Percentiles rank a stretch among this genome's conserved stretches.
phyloP scores from a whole-genome alignment of 768 basidiomycete genomes.

The Mycena polygramma region DNA sequence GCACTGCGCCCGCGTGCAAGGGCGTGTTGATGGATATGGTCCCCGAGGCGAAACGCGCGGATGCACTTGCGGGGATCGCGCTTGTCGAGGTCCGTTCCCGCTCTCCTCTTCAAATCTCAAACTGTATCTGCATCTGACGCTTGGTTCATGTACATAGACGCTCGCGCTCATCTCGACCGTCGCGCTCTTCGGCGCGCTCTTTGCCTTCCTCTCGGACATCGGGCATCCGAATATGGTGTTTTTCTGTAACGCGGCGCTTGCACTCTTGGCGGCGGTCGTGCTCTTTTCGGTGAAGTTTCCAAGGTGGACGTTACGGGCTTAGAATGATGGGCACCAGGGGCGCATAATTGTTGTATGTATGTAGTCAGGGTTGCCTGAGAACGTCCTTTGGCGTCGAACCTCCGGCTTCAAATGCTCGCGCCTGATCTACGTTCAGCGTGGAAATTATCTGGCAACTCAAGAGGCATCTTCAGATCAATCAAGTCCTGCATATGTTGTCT shows the following conservation, averaged over 20 bases:
- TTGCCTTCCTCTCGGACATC: conserved; percentile 22
- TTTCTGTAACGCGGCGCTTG: conserved; percentile 25
- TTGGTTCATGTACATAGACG: neutral
- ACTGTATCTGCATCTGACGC: no score
- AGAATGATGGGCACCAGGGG: neutral
- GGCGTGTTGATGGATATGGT: conserved; percentile 31
- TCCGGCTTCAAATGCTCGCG: no score
- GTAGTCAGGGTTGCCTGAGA: no score
- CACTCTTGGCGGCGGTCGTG: conserved; percentile 19
- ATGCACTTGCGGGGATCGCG: conserved; percentile 14
- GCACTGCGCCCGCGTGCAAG: conserved; percentile 27
- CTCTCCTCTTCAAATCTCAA: neutral
- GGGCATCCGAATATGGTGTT: conserved; percentile 30
- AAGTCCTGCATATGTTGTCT: no score
- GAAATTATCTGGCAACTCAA: no score
- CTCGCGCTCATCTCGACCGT: neutral
- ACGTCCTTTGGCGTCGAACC: no score
- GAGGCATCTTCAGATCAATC: no score
- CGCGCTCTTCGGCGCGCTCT: conserved; percentile 16
- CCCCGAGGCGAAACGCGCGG: conserved; percentile 3
- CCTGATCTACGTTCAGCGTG: no score
- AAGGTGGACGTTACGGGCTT: neutral
- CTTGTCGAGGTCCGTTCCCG: conserved; percentile 2
- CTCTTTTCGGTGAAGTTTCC: conserved; percentile 29
- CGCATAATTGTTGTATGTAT: no score